Evolutionary conservation across 257 asterid species (phyloP).

Genomic region (Ballota nigra): DNA sequence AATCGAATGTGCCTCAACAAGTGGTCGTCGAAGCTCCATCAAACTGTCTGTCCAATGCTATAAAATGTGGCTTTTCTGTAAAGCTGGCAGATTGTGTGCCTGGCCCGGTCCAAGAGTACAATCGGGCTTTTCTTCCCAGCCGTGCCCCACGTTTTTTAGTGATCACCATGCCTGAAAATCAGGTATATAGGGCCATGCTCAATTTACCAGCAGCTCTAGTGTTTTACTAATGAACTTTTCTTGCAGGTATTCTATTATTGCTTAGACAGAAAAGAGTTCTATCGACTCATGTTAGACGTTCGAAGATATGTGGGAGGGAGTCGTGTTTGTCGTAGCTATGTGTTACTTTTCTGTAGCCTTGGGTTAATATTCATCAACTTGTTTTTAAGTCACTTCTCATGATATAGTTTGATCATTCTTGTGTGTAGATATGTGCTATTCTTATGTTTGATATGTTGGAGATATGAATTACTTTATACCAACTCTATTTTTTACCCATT

Average conservation of each 20-base stretch:
- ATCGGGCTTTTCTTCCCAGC: not conserved
- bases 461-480: too few relatives aligned
- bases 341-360: constrained; percentile 71
- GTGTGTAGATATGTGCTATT: too few relatives aligned
- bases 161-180: not conserved
- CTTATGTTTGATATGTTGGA: constrained; percentile 66
- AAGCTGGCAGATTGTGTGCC: not conserved
- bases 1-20: constrained; percentile 75
- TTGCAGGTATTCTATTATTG: constrained; percentile 51
- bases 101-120: not conserved
- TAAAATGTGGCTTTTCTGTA: too few relatives aligned
- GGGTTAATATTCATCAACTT: not conserved
- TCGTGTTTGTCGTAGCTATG: constrained; percentile 41
- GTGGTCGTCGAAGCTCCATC: constrained; percentile 44
- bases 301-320: constrained; percentile 80
- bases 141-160: not conserved
- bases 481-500: too few relatives aligned
- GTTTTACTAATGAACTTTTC: not conserved
- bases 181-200: not conserved
- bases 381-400: not conserved
- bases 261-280: constrained; percentile 60
- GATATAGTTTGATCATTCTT: constrained; percentile 5
- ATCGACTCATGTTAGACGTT: constrained; percentile 31
- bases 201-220: not conserved
- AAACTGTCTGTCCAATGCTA: constrained; percentile 23